Percentiles rank a stretch among this genome's conserved stretches.
phyloP scores from a whole-genome alignment of 2,329 filamentous ascomycete genomes.

The Fusarium brevicatenulatum region DNA sequence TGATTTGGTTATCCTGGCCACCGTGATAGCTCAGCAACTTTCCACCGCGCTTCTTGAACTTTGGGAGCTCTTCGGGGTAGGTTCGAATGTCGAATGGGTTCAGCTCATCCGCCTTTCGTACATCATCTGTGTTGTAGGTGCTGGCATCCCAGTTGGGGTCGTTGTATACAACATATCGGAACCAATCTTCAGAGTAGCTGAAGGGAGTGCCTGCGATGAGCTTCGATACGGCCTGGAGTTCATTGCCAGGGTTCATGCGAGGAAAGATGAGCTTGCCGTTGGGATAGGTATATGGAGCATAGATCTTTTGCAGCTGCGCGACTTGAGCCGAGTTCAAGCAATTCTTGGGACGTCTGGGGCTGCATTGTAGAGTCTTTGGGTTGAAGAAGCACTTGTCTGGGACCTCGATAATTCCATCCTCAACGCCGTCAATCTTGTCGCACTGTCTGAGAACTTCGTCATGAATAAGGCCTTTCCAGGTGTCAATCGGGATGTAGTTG shows the following conservation, averaged over 20 bases:
- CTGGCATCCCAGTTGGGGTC: constrained; percentile 11
- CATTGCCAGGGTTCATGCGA: constrained; percentile 27
- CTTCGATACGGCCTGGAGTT: constrained; percentile 5
- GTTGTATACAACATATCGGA: constrained; percentile 18
- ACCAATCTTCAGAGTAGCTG: constrained; percentile 24
- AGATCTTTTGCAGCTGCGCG: constrained; percentile 4
- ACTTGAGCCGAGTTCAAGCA: constrained; percentile 12
- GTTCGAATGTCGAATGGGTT: constrained; percentile 24
- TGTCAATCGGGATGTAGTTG: background rate
- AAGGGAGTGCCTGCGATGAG: constrained; percentile 19
- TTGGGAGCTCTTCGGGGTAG: background rate
- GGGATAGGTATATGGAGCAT: constrained; percentile 15
- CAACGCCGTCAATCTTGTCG: constrained; percentile 59
- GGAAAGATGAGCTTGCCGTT: constrained; percentile 25
- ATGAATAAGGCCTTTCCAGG: constrained; percentile 47
- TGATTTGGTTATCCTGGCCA: constrained; percentile 30
- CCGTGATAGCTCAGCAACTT: constrained; percentile 24
- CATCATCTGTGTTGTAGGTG: constrained; percentile 4
- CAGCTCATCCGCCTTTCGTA: background rate
- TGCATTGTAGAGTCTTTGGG: constrained; percentile 53
- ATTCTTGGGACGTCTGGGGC: background rate
- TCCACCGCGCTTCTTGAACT: constrained; percentile 24
- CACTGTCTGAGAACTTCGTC: constrained; percentile 60
- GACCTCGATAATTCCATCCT: constrained; percentile 61
- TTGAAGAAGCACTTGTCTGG: constrained; percentile 58